These are phyloP conservation scores for Russula emetica DNA, from an alignment of 768 basidiomycete genomes.

Conservation along the genomic window DNA sequence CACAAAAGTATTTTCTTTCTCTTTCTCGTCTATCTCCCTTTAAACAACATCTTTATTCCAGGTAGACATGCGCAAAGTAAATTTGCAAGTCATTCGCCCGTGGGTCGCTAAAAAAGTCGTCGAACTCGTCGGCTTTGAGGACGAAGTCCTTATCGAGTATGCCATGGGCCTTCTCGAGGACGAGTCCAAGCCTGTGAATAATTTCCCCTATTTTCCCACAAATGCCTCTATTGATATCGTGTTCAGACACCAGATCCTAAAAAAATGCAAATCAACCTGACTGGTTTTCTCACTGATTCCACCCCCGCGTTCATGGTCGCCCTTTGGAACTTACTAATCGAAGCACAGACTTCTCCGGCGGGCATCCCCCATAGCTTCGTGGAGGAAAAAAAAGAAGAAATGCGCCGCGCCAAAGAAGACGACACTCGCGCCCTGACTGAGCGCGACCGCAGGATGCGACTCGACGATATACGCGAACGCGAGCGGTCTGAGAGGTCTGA, in stretches of 20 bases:
- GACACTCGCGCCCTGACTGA: conserved; percentile 66
- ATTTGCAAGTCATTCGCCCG: conserved; percentile 83
- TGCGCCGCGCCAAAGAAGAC: conserved; percentile 62
- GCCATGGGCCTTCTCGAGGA: conserved; percentile 94
- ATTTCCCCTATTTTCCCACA: background rate
- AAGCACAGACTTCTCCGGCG: conserved; percentile 83
- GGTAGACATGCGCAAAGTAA: conserved; percentile 97
- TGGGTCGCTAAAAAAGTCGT: conserved; percentile 95
- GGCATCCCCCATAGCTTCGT: conserved; percentile 89
- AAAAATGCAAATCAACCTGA: conserved; percentile 93
- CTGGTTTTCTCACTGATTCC: conserved; percentile 86
- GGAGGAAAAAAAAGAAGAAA: conserved; percentile 88
- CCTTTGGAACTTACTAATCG: conserved; percentile 88
- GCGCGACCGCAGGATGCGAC: conserved; percentile 59
- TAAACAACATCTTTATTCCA: conserved; percentile 30
- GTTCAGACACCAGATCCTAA: conserved; percentile 80
- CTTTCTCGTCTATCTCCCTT: background rate
- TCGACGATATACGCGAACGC: conserved; percentile 66
- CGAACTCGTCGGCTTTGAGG: conserved; percentile 89
- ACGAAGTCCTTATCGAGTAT: conserved; percentile 96
- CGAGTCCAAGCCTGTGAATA: conserved; percentile 67
- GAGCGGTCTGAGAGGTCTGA: conserved; percentile 47
- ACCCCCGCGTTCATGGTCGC: conserved; percentile 83
- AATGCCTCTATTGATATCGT: conserved; percentile 10
- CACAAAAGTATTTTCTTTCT: conserved; percentile 57